phyloP scores from a whole-genome alignment of 139 green algal species.

The Chlamydomonas incerta region DNA sequence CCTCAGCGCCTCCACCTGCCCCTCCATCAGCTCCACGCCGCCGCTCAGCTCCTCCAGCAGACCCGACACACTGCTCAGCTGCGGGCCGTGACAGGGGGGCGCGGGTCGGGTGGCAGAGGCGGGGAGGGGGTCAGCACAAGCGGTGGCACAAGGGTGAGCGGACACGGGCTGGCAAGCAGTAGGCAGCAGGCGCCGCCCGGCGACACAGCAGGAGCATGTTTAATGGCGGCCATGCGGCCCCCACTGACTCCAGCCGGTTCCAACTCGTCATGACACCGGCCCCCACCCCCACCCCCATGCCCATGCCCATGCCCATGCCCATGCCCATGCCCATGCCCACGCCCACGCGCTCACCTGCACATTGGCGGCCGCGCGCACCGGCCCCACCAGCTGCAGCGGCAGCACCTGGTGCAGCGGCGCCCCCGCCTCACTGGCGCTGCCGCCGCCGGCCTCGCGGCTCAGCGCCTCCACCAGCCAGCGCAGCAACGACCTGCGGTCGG shows the following conservation, averaged over 20 bases:
- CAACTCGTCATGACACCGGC: too few relatives aligned
- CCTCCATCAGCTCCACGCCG: slow-evolving; percentile 45
- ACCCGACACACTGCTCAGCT: slow-evolving; percentile 61
- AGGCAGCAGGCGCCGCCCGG: too few relatives aligned
- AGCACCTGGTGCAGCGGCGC: slow-evolving; percentile 28
- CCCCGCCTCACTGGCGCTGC: too few relatives aligned
- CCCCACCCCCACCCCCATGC: not conserved
- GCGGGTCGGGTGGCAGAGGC: too few relatives aligned
- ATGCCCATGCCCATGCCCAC: not conserved
- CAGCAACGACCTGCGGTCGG: slow-evolving; percentile 77
- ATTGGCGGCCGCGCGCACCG: slow-evolving; percentile 63
- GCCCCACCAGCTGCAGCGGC: slow-evolving; percentile 49
- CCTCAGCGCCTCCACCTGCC: slow-evolving; percentile 31
- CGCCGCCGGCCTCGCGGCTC: not conserved
- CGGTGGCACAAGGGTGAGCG: too few relatives aligned
- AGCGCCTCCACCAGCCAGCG: slow-evolving; percentile 79
- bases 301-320: not conserved
- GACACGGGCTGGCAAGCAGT: too few relatives aligned
- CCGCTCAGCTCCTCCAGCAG: slow-evolving; percentile 66
- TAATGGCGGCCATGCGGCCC: too few relatives aligned
- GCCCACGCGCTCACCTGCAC: slow-evolving; percentile 58
- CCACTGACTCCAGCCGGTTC: too few relatives aligned
- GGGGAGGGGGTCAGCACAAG: too few relatives aligned
- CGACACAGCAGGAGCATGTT: too few relatives aligned
- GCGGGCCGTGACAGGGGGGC: not conserved